Evolutionary conservation across 208 protist genomes (phyloP), one percentile per base, ranked within the genome.

Genomic region (Phytomonas francai): DNA sequence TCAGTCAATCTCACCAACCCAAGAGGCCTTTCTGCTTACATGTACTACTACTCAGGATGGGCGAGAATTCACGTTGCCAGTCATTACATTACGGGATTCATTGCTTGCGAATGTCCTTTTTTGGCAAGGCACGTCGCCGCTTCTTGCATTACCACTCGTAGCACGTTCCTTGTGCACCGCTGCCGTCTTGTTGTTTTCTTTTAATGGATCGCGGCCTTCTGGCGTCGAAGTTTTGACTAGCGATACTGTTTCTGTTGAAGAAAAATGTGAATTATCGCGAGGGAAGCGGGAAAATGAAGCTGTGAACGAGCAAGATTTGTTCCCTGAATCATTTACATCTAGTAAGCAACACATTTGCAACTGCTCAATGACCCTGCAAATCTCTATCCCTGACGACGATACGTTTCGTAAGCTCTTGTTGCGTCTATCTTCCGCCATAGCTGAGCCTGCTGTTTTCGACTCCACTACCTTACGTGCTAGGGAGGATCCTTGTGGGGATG

Each of bases 371-470:
- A 54, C 45, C 19, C 19, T 54, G 19, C 45, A 54, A 54, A 54
- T 54, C 19, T 19, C 45, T 54, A 54, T 54, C 45, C 19, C 19
- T 54, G 45, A 54, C 16, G 45, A 54, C 22, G 45, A 54, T 54
- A 54, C 45, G 45, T 54, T 54, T 25, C 45, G 45, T 54, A 54
- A 54, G 22, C 45, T 54, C 45, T 54, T 54, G 45, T 7, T 54
- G 6, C 45, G 45, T 6, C 25, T 54, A 25, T 54, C 45, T 54
- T 54, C 45, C 25, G 11, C 19, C 45, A 19, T 54, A 54, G 3
- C 45, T 19, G 45, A 54, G 45, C 45, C 42, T 74, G 22, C 51
- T 57, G 27, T 70, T 11, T 30, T 25, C 42, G 25, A 59, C 32
- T 54, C 63, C 45, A 54, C 7, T 54, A 5, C 45, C 6, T 0